Percentiles rank a stretch among this genome's conserved stretches.
phyloP scores from a whole-genome alignment of 192 early-diverging fungal genomes.

The Obelidium mucronatum region DNA sequence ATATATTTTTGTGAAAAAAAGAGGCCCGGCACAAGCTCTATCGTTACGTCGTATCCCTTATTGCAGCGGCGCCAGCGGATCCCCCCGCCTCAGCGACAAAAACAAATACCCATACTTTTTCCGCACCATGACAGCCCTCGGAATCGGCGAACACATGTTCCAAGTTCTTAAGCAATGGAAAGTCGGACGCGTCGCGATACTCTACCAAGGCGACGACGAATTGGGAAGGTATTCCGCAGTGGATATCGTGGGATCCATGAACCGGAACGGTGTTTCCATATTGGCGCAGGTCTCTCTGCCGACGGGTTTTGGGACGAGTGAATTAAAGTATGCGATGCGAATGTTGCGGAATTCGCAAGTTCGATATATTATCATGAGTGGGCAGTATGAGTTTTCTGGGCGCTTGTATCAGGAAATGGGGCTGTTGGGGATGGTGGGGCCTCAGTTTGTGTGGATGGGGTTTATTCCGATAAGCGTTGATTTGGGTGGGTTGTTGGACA shows the following conservation, averaged over 20 bases:
- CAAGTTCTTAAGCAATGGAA: constrained; percentile 15
- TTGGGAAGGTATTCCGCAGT: constrained; percentile 10
- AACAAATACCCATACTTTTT: constrained; percentile 28
- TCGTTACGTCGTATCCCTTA: background rate
- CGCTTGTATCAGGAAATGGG: background rate
- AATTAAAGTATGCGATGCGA: background rate
- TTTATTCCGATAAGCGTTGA: background rate
- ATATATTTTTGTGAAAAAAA: background rate
- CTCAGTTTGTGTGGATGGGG: constrained; percentile 7
- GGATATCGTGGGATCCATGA: constrained; percentile 6
- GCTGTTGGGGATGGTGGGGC: background rate
- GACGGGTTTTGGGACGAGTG: background rate
- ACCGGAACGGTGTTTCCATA: background rate
- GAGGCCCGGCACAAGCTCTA: background rate
- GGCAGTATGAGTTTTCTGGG: background rate
- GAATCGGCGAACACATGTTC: background rate
- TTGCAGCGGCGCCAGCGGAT: background rate
- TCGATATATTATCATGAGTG: background rate
- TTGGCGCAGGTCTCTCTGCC: background rate
- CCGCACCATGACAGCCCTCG: background rate
- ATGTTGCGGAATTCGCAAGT: background rate
- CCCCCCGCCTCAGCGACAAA: constrained; percentile 13
- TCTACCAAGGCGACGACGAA: constrained; percentile 24
- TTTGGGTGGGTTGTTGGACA: background rate
- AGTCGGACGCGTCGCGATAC: constrained; percentile 12